phyloP scores from a whole-genome alignment of 139 green algal genomes.

The Chlamydomonas sp. region DNA sequence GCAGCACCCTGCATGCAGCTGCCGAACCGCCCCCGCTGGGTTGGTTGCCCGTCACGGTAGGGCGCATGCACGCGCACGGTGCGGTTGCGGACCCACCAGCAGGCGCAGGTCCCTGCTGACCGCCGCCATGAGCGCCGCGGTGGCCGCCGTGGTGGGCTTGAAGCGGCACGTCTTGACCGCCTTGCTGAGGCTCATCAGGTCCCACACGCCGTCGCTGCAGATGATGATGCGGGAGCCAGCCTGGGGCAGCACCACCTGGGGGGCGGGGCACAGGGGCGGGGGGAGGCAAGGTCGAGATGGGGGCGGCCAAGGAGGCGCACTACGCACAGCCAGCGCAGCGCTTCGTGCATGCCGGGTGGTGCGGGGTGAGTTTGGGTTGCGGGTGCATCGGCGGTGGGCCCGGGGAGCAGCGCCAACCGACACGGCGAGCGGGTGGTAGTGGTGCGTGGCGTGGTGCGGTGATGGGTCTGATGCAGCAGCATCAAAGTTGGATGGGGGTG shows the following conservation, averaged over 20 bases:
- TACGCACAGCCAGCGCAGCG: no score
- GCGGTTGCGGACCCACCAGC: slow-evolving; percentile 9
- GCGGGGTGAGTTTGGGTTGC: no score
- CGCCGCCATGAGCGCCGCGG: slow-evolving; percentile 34
- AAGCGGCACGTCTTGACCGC: slow-evolving; percentile 56
- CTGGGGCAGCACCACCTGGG: slow-evolving; percentile 71
- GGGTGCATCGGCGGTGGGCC: no score
- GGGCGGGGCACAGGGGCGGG: background rate
- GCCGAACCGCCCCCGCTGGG: background rate
- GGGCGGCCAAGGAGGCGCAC: no score
- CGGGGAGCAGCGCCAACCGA: no score
- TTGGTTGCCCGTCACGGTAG: background rate
- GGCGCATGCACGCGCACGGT: no score
- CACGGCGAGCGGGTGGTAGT: no score
- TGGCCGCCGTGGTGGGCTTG: slow-evolving; percentile 51
- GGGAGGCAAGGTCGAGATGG: background rate
- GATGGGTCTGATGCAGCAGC: no score
- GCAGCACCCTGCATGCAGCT: no score
- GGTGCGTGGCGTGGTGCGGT: no score
- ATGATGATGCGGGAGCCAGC: slow-evolving; percentile 78
- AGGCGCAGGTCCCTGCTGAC: slow-evolving; percentile 33
- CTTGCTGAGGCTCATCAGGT: slow-evolving; percentile 74
- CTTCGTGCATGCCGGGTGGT: no score
- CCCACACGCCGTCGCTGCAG: slow-evolving; percentile 91
- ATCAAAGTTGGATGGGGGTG: no score